Percentiles rank a stretch among this genome's conserved stretches.
These are phyloP conservation scores for Leccinum angustisporum DNA, from an alignment of 1,284 basidiomycete genomes.

Conservation along the genomic window DNA sequence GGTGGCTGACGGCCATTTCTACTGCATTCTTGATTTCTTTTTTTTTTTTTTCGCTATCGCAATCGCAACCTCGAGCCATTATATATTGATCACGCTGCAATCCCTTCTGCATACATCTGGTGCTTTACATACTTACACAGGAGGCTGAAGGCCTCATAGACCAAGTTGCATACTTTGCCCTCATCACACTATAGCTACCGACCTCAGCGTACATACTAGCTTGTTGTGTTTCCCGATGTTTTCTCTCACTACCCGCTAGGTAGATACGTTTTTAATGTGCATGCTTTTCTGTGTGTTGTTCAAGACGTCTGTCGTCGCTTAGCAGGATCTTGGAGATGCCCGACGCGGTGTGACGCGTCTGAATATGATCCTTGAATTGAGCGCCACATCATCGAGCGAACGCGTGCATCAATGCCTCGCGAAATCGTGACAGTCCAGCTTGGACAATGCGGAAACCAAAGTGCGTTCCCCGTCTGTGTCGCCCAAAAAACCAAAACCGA, in stretches of 20 bases:
- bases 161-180: conserved; percentile 22
- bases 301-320: background rate
- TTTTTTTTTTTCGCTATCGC: background rate
- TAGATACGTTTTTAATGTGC: conserved; percentile 24
- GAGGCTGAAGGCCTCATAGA: conserved; percentile 36
- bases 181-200: conserved; percentile 16
- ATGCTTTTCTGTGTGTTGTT: conserved; percentile 15
- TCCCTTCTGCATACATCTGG: conserved; percentile 14
- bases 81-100: conserved; percentile 15
- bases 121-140: conserved; percentile 29
- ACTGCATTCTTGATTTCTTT: conserved; percentile 15
- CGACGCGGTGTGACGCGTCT: conserved; percentile 6
- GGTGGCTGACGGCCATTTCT: conserved; percentile 35
- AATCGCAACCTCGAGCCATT: conserved; percentile 6
- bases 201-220: conserved; percentile 22
- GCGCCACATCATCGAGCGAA: conserved; percentile 2
- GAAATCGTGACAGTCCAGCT: conserved; percentile 90
- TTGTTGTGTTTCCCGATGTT: conserved; percentile 25
- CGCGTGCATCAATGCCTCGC: conserved; percentile 63
- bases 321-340: background rate
- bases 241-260: conserved; percentile 5
- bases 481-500: background rate
- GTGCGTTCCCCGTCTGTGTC: conserved; percentile 47
- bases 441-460: conserved; percentile 96
- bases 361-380: conserved; percentile 3